Percentiles rank a stretch among this genome's conserved stretches.
Conservation (phyloP, 208 protist genomes). For the Leishmania aethiopica region DNA sequence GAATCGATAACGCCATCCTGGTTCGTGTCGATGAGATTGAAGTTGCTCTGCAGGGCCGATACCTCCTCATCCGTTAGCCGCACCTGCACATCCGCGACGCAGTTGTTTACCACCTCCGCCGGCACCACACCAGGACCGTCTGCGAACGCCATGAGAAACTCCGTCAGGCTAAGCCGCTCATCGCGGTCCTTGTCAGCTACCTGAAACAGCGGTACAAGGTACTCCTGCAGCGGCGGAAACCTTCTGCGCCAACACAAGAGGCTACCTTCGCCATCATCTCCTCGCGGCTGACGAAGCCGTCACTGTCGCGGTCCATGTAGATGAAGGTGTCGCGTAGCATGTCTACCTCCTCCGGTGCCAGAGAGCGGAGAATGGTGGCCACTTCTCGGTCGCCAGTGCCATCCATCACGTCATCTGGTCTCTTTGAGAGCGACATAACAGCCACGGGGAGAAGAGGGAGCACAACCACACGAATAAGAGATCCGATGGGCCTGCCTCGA, state of each 20-base stretch:
- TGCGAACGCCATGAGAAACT: constrained; percentile 82
- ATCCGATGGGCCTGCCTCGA: not conserved
- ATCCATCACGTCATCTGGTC: constrained; percentile 8
- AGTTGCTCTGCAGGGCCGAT: constrained; percentile 72
- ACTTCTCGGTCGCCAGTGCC: constrained; percentile 28
- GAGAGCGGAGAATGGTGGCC: constrained; percentile 37
- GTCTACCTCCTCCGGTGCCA: constrained; percentile 81
- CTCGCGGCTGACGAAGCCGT: constrained; percentile 62
- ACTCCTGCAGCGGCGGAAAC: constrained; percentile 54
- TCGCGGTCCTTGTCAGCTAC: constrained; percentile 82
- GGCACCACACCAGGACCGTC: constrained; percentile 81
- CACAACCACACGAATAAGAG: constrained; percentile 8
- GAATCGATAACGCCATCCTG: constrained; percentile 72
- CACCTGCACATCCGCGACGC: constrained; percentile 72
- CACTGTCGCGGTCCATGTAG: constrained; percentile 82
- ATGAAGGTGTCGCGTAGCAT: constrained; percentile 92
- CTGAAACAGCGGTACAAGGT: constrained; percentile 69
- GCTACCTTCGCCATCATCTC: constrained; percentile 62
- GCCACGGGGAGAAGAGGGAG: constrained; percentile 9
- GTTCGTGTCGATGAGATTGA: constrained; percentile 71
- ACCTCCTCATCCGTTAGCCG: constrained; percentile 85
- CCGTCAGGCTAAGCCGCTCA: constrained; percentile 56
- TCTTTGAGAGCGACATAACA: constrained; percentile 4
- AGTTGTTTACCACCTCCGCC: constrained; percentile 85
- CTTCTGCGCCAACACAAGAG: constrained; percentile 53